Evolutionary conservation across 345 rosid species (phyloP).

Genomic region (Euphorbia tirucalli): DNA sequence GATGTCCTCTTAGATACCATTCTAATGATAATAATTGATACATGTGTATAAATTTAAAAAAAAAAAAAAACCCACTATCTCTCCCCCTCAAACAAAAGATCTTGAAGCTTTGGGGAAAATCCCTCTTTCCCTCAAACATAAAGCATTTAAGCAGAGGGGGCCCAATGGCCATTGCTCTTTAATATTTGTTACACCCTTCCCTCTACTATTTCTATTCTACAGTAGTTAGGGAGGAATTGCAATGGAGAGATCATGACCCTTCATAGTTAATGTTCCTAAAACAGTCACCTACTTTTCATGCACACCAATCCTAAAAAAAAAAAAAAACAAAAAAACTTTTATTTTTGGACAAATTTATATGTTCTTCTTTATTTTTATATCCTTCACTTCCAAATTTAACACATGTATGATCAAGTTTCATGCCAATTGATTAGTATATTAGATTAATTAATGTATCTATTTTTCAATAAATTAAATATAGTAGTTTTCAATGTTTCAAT

Average conservation of each 20-base stretch:
- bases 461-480: too few species aligned
- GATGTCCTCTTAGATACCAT: slow-evolving; percentile 10
- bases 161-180: slow-evolving; percentile 5
- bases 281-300: not conserved
- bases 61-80: not conserved
- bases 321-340: too few species aligned
- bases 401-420: not conserved
- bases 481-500: not conserved
- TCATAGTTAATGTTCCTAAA: slow-evolving; percentile 15
- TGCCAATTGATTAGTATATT: not conserved
- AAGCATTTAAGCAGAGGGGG: slow-evolving; percentile 14
- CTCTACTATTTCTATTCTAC: slow-evolving; percentile 7
- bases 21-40: slow-evolving; percentile 6
- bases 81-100: not conserved
- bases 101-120: not conserved
- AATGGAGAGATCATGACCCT: slow-evolving; percentile 7
- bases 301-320: not conserved
- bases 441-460: not conserved
- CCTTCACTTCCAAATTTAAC: too few species aligned
- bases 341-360: too few species aligned
- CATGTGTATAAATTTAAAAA: not conserved
- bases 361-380: too few species aligned
- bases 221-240: not conserved
- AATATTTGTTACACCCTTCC: not conserved
- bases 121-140: not conserved